Conservation (phyloP, 169 alveolate genomes). For the Plasmodium vivax region DNA sequence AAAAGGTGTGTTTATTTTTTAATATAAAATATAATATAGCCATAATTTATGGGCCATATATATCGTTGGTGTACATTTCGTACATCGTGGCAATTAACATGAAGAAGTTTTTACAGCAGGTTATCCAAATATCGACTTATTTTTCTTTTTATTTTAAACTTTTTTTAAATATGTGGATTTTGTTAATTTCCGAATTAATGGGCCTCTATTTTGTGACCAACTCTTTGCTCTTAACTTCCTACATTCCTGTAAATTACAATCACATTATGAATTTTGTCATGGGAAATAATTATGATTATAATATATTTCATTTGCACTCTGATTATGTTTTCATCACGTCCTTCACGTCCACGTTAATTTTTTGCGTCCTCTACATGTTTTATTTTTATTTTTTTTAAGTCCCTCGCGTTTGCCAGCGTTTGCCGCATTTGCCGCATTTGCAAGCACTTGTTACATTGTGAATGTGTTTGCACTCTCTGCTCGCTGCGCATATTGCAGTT, state of each 20-base stretch:
- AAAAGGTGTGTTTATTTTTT: slow-evolving; percentile 57
- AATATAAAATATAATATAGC: slow-evolving; percentile 59
- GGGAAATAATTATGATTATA: slow-evolving; percentile 58
- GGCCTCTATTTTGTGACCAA: slow-evolving; percentile 67
- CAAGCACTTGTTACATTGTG: neutral
- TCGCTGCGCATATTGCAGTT: neutral
- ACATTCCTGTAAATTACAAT: slow-evolving; percentile 60
- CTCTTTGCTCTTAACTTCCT: slow-evolving; percentile 60
- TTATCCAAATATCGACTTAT: slow-evolving; percentile 53
- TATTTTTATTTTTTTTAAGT: slow-evolving; percentile 51
- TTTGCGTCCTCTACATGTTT: slow-evolving; percentile 44
- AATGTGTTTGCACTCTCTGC: neutral
- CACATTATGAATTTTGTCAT: slow-evolving; percentile 54
- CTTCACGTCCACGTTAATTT: slow-evolving; percentile 26
- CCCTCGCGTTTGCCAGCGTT: neutral
- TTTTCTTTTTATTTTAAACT: slow-evolving; percentile 66
- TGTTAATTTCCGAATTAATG: slow-evolving; percentile 62
- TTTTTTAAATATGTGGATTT: slow-evolving; percentile 65
- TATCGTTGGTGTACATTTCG: slow-evolving; percentile 52
- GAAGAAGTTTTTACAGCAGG: slow-evolving; percentile 67
- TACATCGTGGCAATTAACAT: slow-evolving; percentile 67
- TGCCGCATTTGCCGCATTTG: neutral
- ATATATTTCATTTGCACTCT: slow-evolving; percentile 62
- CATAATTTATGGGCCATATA: slow-evolving; percentile 69
- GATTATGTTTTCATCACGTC: slow-evolving; percentile 64